phyloP scores from a whole-genome alignment of 2,329 filamentous ascomycete species.

The Paecilomyces sp. region DNA sequence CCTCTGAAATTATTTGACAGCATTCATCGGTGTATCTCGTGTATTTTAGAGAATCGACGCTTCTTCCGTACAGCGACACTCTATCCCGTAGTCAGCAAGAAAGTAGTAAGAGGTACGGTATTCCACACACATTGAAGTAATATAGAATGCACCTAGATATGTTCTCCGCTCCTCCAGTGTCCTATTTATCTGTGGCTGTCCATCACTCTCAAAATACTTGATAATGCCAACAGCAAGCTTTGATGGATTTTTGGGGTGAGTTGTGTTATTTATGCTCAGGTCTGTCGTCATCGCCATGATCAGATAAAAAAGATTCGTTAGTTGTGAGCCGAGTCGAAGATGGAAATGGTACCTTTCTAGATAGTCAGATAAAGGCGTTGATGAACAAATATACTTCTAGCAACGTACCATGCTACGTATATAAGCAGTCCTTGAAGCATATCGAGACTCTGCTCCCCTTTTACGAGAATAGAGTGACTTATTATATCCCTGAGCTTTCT shows the following conservation, averaged over 20 bases:
- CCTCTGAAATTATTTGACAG: constrained; percentile 38
- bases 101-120: background rate
- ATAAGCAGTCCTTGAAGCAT: constrained; percentile 43
- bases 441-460: constrained; percentile 36
- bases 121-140: constrained; percentile 44
- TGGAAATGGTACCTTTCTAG: constrained; percentile 4
- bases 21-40: constrained; percentile 49
- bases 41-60: constrained; percentile 44
- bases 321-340: constrained; percentile 27
- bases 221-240: constrained; percentile 11
- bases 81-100: constrained; percentile 6
- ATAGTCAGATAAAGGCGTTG: background rate
- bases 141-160: constrained; percentile 48
- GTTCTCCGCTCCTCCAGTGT: constrained; percentile 49
- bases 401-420: constrained; percentile 39
- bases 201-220: constrained; percentile 28
- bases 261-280: constrained; percentile 32
- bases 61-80: constrained; percentile 28
- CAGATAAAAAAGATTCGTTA: constrained; percentile 46
- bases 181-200: constrained; percentile 30
- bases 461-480: constrained; percentile 35
- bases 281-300: constrained; percentile 43
- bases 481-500: constrained; percentile 23
- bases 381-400: background rate
- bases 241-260: constrained; percentile 23